A percentile compares a stretch with the other conserved stretches of the same genome.
These are phyloP conservation scores for Dittrichia graveolens DNA, from an alignment of 129 eudicot genomes.

Conservation along the genomic window DNA sequence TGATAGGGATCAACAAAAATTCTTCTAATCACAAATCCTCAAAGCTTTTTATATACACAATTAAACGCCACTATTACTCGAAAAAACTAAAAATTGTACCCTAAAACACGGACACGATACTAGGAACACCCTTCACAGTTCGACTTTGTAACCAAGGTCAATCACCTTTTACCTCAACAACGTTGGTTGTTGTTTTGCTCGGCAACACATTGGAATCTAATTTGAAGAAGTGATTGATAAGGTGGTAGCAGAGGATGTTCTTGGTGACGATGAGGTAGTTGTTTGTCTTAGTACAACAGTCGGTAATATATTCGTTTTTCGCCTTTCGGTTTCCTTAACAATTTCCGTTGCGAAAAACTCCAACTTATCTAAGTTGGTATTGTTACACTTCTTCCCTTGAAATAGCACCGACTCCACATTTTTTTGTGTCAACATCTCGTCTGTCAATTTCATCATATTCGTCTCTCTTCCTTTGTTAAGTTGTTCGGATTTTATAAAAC, in stretches of 20 bases:
- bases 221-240: conserved; percentile 59
- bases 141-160: neutral
- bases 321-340: conserved; percentile 62
- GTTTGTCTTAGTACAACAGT: conserved; percentile 51
- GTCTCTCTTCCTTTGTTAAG: conserved; percentile 14
- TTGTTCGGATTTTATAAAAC: conserved; percentile 13
- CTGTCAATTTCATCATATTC: conserved; percentile 23
- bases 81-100: conserved; percentile 14
- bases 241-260: conserved; percentile 72
- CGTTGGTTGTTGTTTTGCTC: neutral
- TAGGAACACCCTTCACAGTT: conserved; percentile 12
- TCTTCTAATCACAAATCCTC: conserved; percentile 22
- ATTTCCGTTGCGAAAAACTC: conserved; percentile 47
- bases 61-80: conserved; percentile 5
- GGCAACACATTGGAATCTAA: conserved; percentile 25
- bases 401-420: conserved; percentile 61
- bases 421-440: conserved; percentile 57
- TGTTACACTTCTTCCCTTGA: conserved; percentile 55
- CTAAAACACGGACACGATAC: conserved; percentile 20
- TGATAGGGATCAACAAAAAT: conserved; percentile 18
- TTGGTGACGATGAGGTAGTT: conserved; percentile 45
- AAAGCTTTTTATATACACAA: conserved; percentile 33
- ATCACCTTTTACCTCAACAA: neutral
- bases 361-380: conserved; percentile 56
- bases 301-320: conserved; percentile 52